A percentile compares a stretch with the other conserved stretches of the same genome.
Conservation (phyloP, 805 yeast species). For the Ogataea philodendri region DNA sequence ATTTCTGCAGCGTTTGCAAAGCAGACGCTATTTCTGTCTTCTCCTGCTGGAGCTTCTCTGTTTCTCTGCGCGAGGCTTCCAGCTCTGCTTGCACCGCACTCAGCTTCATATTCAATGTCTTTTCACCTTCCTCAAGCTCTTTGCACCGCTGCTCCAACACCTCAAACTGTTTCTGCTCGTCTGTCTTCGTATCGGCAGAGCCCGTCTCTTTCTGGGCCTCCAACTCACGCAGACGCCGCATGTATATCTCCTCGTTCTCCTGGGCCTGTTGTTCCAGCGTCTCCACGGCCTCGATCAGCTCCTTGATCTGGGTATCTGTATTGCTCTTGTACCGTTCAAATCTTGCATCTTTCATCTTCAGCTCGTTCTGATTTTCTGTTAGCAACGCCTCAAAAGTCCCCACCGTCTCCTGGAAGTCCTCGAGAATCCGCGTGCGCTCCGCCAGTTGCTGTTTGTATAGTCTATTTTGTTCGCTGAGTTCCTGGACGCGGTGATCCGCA, state of each 20-base stretch:
- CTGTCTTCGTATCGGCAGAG: neutral
- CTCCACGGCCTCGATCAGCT: conserved; percentile 57
- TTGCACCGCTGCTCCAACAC: neutral
- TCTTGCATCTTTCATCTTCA: conserved; percentile 45
- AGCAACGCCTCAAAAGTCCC: conserved; percentile 47
- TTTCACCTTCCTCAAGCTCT: neutral
- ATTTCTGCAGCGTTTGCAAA: no score
- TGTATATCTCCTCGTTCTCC: conserved; percentile 51
- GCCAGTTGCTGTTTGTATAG: conserved; percentile 35
- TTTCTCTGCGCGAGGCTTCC: no score
- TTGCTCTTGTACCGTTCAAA: conserved; percentile 45
- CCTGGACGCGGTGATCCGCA: conserved; percentile 7
- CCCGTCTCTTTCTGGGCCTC: conserved; percentile 17
- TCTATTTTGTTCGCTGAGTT: conserved; percentile 7
- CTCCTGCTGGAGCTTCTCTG: no score
- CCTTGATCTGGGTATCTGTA: conserved; percentile 54
- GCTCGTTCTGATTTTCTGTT: conserved; percentile 44
- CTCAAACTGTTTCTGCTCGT: no score
- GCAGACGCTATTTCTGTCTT: no score
- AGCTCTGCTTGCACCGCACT: no score
- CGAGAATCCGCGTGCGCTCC: conserved; percentile 44
- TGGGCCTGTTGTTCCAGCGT: conserved; percentile 52
- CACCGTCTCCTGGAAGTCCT: conserved; percentile 48
- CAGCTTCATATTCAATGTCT: neutral
- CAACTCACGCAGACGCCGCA: conserved; percentile 42